Base-by-base conservation (phyloP, 2,329 filamentous ascomycete genomes). In the Incumbomyces delicatus region DNA sequence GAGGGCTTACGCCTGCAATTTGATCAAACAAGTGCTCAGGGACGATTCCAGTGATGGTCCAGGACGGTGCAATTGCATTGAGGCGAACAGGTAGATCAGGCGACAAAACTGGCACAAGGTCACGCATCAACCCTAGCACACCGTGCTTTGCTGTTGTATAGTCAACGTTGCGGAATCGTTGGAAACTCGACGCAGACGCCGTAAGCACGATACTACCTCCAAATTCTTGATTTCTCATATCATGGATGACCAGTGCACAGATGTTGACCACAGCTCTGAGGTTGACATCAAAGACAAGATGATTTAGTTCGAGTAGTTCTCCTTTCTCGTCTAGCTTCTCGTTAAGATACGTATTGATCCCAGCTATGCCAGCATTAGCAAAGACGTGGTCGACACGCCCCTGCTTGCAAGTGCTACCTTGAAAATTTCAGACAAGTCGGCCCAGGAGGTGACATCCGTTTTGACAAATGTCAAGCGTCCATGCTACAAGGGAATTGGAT, bases 41-140 rank as follows among this genome's bases (percentile, higher is more conserved):
- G 1, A 77, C 58, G 1, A 78, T 64, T 11, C 63, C 67, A 13
- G 73, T 75, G 2, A 65, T 61, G 0, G 77, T 78, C 75, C 75
- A 80, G 27, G 66, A 71, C 1, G 77, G 75, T 1, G 73, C 69
- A 16, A 80, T 61, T 5, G 66, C 69, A 61, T 81, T 81, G 42
- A 80, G 57, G 12, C 77, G 72, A 36, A 80, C 70, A 1, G 73
- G 70, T 1, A 73, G 50, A 17, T 44, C 43, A 13, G 32, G 37
- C 32, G 37, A 41, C 2, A 75, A 52, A 2, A 69, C 58, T 2
- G 61, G 59, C 1, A 66, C 58, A 8, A 76, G 60, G 2, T 71
- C 69, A 22, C 76, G 68, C 17, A 74, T 66, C 46, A 76, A 69
- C 2, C 77, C 76, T 0, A 79, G 51, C 0, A 77, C 69, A 17